phyloP scores from a whole-genome alignment of 208 protist genomes.

The Wallacemonas sp. region DNA sequence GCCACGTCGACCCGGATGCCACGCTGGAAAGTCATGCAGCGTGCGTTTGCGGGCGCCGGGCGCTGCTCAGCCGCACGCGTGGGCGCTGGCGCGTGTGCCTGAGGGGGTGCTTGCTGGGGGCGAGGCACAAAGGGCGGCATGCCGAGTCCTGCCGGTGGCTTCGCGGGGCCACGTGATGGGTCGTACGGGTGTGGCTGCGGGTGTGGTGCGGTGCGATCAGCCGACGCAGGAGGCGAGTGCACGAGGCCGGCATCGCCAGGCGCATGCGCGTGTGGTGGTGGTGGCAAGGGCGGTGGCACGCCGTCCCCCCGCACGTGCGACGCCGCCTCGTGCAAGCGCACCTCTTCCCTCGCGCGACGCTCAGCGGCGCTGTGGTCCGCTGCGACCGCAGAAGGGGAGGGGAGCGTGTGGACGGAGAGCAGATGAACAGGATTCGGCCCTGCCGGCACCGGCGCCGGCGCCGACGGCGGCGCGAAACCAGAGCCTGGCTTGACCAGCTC shows the following conservation, averaged over 20 bases:
- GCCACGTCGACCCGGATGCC: conserved; percentile 6
- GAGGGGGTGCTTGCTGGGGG: background rate
- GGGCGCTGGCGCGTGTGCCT: background rate
- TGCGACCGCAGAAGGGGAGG: no score
- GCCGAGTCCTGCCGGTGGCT: background rate
- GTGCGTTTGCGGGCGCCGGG: background rate
- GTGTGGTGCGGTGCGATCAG: background rate
- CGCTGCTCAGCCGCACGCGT: no score
- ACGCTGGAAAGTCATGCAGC: background rate
- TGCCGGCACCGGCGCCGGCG: background rate
- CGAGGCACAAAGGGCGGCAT: background rate
- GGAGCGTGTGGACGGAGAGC: background rate
- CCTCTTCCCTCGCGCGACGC: no score
- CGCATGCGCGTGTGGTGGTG: background rate
- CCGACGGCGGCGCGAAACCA: no score
- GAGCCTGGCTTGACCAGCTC: background rate
- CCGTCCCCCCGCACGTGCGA: no score
- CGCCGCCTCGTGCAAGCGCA: no score
- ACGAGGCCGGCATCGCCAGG: background rate
- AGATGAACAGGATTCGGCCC: background rate
- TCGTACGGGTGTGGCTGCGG: background rate
- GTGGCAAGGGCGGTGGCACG: no score
- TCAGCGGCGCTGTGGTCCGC: no score
- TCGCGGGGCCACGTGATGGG: background rate
- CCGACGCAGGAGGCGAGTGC: background rate